A percentile compares a stretch with the other conserved stretches of the same genome.
These are phyloP conservation scores for Funneliformis geosporum DNA, from an alignment of 192 early-diverging fungal species.

Conservation along the genomic window DNA sequence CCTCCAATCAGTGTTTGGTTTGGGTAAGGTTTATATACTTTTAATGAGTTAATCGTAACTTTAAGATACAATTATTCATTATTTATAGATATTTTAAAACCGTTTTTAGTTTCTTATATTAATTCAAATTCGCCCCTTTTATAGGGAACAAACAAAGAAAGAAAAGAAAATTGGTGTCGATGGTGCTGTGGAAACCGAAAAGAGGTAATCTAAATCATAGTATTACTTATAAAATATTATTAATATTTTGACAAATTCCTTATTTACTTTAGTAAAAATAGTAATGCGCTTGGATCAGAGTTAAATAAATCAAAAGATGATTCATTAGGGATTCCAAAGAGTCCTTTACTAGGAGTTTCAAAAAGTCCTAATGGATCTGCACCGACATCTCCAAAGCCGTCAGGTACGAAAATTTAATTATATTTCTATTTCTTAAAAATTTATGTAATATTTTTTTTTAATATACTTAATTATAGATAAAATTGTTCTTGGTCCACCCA, in stretches of 20 bases:
- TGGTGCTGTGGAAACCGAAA: conserved; percentile 6
- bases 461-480: conserved; percentile 36
- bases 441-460: conserved; percentile 2
- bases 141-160: conserved; percentile 18
- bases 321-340: conserved; percentile 29
- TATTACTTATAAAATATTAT: neutral
- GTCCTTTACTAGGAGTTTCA: conserved; percentile 12
- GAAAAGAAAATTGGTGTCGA: conserved; percentile 8
- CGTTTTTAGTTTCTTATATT: neutral
- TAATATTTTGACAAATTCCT: neutral
- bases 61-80: neutral
- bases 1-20: conserved; percentile 46
- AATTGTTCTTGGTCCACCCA: conserved; percentile 58
- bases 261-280: neutral
- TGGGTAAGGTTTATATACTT: conserved; percentile 34
- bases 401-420: conserved; percentile 15
- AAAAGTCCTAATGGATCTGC: conserved; percentile 20
- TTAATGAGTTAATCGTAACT: neutral
- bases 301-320: conserved; percentile 31
- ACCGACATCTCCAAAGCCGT: conserved; percentile 14
- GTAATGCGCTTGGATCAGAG: neutral
- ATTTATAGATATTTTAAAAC: neutral
- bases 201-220: conserved; percentile 5
- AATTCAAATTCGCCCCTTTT: neutral
- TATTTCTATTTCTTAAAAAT: neutral